phyloP scores from a whole-genome alignment of 164 flowering plant species.

The Platanus orientalis region DNA sequence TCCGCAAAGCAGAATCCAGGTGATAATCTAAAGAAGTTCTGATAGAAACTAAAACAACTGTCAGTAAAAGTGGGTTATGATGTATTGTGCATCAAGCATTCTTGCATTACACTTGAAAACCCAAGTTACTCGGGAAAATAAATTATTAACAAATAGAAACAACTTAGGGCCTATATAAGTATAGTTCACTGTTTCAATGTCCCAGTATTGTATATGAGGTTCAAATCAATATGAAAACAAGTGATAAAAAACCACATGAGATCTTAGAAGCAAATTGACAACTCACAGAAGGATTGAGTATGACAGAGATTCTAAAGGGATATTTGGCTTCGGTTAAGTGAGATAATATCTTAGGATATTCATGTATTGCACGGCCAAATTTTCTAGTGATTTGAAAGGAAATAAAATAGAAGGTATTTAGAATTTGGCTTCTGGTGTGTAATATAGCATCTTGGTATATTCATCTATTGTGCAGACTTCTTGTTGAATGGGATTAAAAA shows the following conservation, averaged over 20 bases:
- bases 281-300: background rate
- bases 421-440: no score
- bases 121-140: no score
- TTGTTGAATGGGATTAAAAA: background rate
- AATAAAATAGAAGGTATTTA: no score
- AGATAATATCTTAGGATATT: background rate
- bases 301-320: background rate
- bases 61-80: conserved; percentile 5
- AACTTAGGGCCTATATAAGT: no score
- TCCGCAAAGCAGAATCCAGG: conserved; percentile 99
- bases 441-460: no score
- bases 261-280: background rate
- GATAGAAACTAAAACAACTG: conserved; percentile 23
- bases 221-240: background rate
- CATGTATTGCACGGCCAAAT: no score
- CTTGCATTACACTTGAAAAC: no score
- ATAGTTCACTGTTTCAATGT: no score
- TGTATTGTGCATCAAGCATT: background rate
- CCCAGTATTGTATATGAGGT: no score
- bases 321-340: background rate
- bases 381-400: no score
- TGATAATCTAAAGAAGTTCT: conserved; percentile 89
- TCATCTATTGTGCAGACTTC: no score
- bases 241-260: background rate
- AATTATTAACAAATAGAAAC: no score